phyloP scores from a whole-genome alignment of 176 grass and related monocot species.

The Oryza brachyantha region DNA sequence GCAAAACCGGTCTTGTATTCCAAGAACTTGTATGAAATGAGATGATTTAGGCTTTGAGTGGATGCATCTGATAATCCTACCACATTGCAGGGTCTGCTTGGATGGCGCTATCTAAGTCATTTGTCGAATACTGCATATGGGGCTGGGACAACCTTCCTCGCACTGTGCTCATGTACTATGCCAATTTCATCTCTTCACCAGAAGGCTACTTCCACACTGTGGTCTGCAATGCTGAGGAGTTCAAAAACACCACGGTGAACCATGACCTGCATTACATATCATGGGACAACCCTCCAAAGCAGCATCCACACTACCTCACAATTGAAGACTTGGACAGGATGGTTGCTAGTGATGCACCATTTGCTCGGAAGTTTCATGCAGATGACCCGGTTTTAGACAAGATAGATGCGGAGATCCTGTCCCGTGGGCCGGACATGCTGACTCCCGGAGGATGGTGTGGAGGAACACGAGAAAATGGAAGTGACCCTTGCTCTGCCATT shows the following conservation, averaged over 20 bases:
- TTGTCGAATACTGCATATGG: constrained; percentile 68
- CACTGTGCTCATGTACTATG: constrained; percentile 68
- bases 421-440: constrained; percentile 28
- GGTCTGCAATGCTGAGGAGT: constrained; percentile 55
- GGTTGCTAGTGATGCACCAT: constrained; percentile 47
- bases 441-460: constrained; percentile 60
- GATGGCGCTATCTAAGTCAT: constrained; percentile 59
- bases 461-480: constrained; percentile 38
- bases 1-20: background rate
- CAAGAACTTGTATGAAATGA: constrained; percentile 1
- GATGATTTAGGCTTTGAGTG: background rate
- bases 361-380: constrained; percentile 54
- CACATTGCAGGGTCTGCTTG: constrained; percentile 57
- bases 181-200: constrained; percentile 67
- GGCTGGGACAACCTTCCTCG: constrained; percentile 72
- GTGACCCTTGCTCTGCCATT: constrained; percentile 40
- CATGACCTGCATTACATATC: constrained; percentile 69
- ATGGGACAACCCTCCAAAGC: constrained; percentile 72
- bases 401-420: constrained; percentile 50
- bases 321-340: constrained; percentile 38
- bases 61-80: constrained; percentile 11
- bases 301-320: constrained; percentile 62
- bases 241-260: constrained; percentile 61
- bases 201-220: constrained; percentile 79
- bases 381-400: constrained; percentile 51